phyloP scores from a whole-genome alignment of 176 grass and related monocot genomes.

The Lolium perenne region DNA sequence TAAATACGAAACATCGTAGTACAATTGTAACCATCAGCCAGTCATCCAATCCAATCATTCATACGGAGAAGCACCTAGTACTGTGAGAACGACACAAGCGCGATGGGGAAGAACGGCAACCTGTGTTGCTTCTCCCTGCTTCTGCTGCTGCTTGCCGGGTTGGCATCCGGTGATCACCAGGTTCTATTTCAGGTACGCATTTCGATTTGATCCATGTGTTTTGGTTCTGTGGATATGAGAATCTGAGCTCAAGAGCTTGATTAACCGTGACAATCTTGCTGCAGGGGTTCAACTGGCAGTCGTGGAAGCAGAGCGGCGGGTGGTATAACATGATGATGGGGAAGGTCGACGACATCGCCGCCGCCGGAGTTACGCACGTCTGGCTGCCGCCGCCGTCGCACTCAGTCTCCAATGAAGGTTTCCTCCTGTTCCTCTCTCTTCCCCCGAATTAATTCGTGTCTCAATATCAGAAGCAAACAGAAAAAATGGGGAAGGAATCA shows the following conservation, averaged over 20 bases:
- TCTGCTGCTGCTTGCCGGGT: slow-evolving; percentile 26
- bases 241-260: not conserved
- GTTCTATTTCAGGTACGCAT: slow-evolving; percentile 66
- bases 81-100: not conserved
- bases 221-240: not conserved
- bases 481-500: not conserved
- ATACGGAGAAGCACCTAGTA: not conserved
- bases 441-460: not conserved
- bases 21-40: not conserved
- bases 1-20: slow-evolving; percentile 8
- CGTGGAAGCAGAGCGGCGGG: slow-evolving; percentile 15
- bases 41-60: not conserved
- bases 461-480: not conserved
- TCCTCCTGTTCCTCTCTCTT: not conserved
- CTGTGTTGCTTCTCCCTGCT: slow-evolving; percentile 33
- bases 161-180: slow-evolving; percentile 32
- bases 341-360: no score
- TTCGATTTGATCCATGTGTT: no score
- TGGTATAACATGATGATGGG: slow-evolving; percentile 70
- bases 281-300: slow-evolving; percentile 67
- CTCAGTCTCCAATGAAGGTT: no score
- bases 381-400: no score
- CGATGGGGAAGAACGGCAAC: slow-evolving; percentile 19
- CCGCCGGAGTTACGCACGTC: no score
- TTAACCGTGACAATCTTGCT: not conserved